A percentile compares a stretch with the other conserved stretches of the same genome.
Conservation (phyloP, 176 grass and related monocot genomes). For the Cenchrus purpureus region DNA sequence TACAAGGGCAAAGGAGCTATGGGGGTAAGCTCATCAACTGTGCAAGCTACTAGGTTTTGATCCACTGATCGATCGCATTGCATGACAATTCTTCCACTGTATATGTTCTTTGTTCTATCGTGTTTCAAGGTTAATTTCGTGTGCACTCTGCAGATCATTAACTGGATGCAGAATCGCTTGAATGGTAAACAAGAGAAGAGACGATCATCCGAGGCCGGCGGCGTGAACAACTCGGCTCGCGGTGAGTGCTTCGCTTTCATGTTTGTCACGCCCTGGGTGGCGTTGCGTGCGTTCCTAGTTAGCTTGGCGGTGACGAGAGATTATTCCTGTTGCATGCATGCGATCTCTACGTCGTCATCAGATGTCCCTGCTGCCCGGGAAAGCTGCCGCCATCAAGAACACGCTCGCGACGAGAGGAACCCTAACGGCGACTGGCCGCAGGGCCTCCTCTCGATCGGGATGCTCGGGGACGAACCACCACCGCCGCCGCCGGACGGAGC, state of each 20-base stretch:
- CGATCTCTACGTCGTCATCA: neutral
- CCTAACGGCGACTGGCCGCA: conserved; percentile 30
- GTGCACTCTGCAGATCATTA: conserved; percentile 56
- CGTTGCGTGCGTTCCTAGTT: neutral
- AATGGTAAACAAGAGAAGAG: conserved; percentile 68
- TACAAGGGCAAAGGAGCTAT: neutral
- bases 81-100: neutral
- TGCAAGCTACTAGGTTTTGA: neutral
- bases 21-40: conserved; percentile 46
- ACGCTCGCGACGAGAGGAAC: conserved; percentile 43
- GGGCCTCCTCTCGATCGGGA: conserved; percentile 84
- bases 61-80: neutral
- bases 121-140: neutral
- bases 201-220: conserved; percentile 31
- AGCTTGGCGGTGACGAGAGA: neutral
- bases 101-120: neutral
- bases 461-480: conserved; percentile 60
- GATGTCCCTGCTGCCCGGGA: conserved; percentile 47
- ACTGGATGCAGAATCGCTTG: conserved; percentile 85
- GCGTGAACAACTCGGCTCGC: conserved; percentile 26
- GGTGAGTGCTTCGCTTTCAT: neutral
- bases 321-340: neutral
- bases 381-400: conserved; percentile 37
- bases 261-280: neutral
- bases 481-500: neutral